phyloP scores from a whole-genome alignment of 805 yeast species.

The Vanderwaltozyma yarrowii region DNA sequence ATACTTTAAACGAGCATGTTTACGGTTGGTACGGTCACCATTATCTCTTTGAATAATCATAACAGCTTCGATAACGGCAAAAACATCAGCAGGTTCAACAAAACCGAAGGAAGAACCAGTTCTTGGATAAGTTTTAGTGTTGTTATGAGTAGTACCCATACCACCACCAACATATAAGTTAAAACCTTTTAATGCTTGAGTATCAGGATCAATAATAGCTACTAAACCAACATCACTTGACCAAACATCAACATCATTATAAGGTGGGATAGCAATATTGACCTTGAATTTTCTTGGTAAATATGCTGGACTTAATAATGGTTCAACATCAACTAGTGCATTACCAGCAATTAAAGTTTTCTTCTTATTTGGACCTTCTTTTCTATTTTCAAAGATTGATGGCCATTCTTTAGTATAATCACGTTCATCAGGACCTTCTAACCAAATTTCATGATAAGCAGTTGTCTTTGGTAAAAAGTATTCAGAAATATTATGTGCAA shows the following conservation, averaged over 20 bases:
- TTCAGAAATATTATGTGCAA: slow-evolving; percentile 62
- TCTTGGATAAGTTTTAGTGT: slow-evolving; percentile 92
- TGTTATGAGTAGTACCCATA: slow-evolving; percentile 97
- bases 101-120: slow-evolving; percentile 84
- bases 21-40: slow-evolving; percentile 94
- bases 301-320: slow-evolving; percentile 76
- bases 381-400: slow-evolving; percentile 51
- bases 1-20: slow-evolving; percentile 95
- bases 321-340: slow-evolving; percentile 74
- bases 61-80: slow-evolving; percentile 76
- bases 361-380: slow-evolving; percentile 69
- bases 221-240: slow-evolving; percentile 91
- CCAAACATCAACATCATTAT: slow-evolving; percentile 92
- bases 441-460: slow-evolving; percentile 96
- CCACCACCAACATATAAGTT: slow-evolving; percentile 95
- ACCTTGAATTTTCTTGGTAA: slow-evolving; percentile 93
- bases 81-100: slow-evolving; percentile 55
- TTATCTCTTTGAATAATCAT: slow-evolving; percentile 90
- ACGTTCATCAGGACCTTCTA: slow-evolving; percentile 69
- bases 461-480: slow-evolving; percentile 82
- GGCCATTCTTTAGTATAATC: slow-evolving; percentile 58
- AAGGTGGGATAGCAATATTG: slow-evolving; percentile 92
- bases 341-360: slow-evolving; percentile 81
- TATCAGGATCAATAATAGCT: slow-evolving; percentile 62
- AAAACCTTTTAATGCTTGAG: slow-evolving; percentile 61